Base-by-base conservation (phyloP, 2,329 filamentous ascomycete genomes). In the Shiraia sp. region DNA sequence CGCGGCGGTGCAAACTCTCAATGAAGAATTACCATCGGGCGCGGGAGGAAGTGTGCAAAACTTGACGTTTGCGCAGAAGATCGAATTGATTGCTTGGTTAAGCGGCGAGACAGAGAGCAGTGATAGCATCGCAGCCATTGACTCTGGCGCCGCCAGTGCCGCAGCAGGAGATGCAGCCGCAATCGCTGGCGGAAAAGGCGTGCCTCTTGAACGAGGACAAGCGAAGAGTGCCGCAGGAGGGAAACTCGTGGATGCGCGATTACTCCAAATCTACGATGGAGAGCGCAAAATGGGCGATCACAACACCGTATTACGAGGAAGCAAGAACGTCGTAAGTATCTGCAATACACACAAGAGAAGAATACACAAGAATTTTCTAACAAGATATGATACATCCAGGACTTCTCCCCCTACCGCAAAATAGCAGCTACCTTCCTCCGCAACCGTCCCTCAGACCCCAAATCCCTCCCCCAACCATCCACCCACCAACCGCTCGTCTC, bases 331-430 rank as follows among this genome's bases (percentile, higher is more conserved):
- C 29, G 91, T 95, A 77, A 57, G 84, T 49, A 40, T 32, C 9
- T 12, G 14, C 19, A 1, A n/a, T n/a, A n/a, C n/a, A n/a, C n/a
- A n/a, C n/a, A n/a, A n/a, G n/a, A n/a, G n/a, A n/a, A n/a, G n/a
- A n/a, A n/a, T n/a, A n/a, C n/a, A n/a, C n/a, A n/a, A n/a, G n/a
- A n/a, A n/a, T n/a, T n/a, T n/a, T n/a, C n/a, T n/a, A n/a, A n/a
- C n/a, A n/a, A n/a, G n/a, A n/a, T n/a, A n/a, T n/a, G n/a, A n/a
- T n/a, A n/a, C n/a, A 2, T 8, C 13, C 60, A 96, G 89, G 93
- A 99, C 73, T 97, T 97, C 71, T 92, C 90, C 12, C 86, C 91
- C 60, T 87, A 96, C 51, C 88, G 91, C 61, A 96, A 96, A 74
- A 81, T 88, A 52, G 89, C 90, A 25, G 80, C 84, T 36, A 76